Evolutionary conservation across 208 protist genomes (phyloP).

Genomic region (Sergeia podlipaevii): DNA sequence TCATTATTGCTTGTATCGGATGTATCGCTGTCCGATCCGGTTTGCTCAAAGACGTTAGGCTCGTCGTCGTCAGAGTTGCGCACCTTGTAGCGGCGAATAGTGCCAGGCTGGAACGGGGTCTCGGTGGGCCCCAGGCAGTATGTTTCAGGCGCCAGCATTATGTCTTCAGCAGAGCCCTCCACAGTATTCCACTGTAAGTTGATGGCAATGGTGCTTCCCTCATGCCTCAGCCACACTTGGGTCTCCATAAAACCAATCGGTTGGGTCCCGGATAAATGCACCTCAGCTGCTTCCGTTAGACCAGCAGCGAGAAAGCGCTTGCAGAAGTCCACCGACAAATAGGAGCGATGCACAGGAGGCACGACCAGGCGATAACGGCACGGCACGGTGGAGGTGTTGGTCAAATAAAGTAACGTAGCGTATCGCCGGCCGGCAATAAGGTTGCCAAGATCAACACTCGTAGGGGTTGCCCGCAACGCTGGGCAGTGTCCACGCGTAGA

Average conservation of each 20-base stretch:
- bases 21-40: too few species aligned
- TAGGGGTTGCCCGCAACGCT: conserved; percentile 10
- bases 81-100: conserved; percentile 9
- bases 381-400: conserved; percentile 73
- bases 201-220: conserved; percentile 35
- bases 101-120: conserved; percentile 24
- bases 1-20: too few species aligned
- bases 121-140: conserved; percentile 20
- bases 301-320: conserved; percentile 75
- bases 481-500: conserved; percentile 14
- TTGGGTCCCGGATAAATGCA: conserved; percentile 54
- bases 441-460: conserved; percentile 42
- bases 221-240: conserved; percentile 30
- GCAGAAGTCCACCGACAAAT: conserved; percentile 45
- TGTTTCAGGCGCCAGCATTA: conserved; percentile 6
- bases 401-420: conserved; percentile 33
- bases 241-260: conserved; percentile 25
- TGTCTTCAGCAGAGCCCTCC: conserved; percentile 7
- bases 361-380: conserved; percentile 71
- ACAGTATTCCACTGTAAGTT: conserved; percentile 31
- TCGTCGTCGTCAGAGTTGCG: not conserved
- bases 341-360: conserved; percentile 15
- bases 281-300: conserved; percentile 42
- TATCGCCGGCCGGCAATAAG: conserved; percentile 46
- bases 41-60: not conserved